These are phyloP conservation scores for Vigna angularis DNA, from an alignment of 306 rosid genomes.

Conservation along the genomic window DNA sequence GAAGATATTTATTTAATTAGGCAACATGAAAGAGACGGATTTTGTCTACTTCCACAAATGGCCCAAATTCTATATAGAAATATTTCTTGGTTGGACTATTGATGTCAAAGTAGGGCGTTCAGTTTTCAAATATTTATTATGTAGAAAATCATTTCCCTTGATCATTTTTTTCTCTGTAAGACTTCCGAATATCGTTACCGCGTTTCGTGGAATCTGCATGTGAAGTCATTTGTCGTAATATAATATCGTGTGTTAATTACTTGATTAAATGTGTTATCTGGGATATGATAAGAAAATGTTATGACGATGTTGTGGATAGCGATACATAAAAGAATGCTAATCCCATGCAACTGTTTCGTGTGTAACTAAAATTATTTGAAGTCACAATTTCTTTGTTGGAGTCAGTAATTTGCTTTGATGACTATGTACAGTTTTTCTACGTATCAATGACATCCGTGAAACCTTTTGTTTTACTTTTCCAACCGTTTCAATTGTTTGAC, in stretches of 20 bases:
- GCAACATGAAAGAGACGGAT: slow-evolving; percentile 26
- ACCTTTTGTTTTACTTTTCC: neutral
- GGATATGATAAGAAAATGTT: neutral
- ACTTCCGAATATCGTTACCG: neutral
- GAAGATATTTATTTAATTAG: slow-evolving; percentile 8
- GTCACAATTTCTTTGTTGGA: neutral
- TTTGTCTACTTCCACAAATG: neutral
- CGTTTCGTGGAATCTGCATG: slow-evolving; percentile 26
- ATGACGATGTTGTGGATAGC: neutral
- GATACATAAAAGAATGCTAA: neutral
- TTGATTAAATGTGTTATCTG: neutral
- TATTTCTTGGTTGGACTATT: slow-evolving; percentile 19
- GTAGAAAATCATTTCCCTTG: neutral
- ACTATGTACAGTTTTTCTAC: neutral
- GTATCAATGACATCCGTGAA: neutral
- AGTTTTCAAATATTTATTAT: slow-evolving; percentile 6
- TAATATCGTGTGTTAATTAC: neutral
- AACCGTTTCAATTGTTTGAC: slow-evolving; percentile 12
- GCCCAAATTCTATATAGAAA: neutral
- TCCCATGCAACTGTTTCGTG: neutral
- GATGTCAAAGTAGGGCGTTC: slow-evolving; percentile 15
- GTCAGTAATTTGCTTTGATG: neutral
- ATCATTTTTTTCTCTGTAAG: neutral
- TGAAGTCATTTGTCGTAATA: neutral
- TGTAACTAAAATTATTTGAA: neutral